phyloP scores from a whole-genome alignment of 2,329 filamentous ascomycete species.

The Helotiales sp. region DNA sequence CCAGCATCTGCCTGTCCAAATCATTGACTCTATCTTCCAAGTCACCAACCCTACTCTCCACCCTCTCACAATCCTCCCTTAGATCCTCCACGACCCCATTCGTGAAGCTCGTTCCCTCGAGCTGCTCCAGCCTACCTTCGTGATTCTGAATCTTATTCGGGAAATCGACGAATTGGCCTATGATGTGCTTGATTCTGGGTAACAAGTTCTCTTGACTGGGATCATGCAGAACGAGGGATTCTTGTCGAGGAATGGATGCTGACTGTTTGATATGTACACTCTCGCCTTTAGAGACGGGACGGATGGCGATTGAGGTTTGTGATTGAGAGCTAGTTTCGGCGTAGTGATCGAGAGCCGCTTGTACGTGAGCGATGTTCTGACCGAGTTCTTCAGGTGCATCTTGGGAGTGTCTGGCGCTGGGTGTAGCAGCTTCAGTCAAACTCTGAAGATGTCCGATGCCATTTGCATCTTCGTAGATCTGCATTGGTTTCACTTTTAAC shows the following conservation, averaged over 20 bases:
- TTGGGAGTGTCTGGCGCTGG: constrained; percentile 25
- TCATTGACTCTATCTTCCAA: constrained; percentile 65
- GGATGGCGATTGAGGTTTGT: constrained; percentile 7
- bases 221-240: constrained; percentile 6
- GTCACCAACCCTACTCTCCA: constrained; percentile 68
- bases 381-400: constrained; percentile 18
- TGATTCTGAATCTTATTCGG: constrained; percentile 41
- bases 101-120: constrained; percentile 72
- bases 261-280: constrained; percentile 24
- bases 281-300: constrained; percentile 12
- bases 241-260: constrained; percentile 8
- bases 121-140: constrained; percentile 62
- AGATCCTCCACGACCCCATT: constrained; percentile 67
- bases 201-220: constrained; percentile 18
- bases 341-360: constrained; percentile 23
- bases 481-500: constrained; percentile 19
- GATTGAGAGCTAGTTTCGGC: constrained; percentile 15
- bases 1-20: constrained; percentile 50
- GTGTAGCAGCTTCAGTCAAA: constrained; percentile 32
- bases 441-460: constrained; percentile 31
- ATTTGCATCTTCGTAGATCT: constrained; percentile 30
- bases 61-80: constrained; percentile 64
- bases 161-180: constrained; percentile 25
- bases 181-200: constrained; percentile 25
- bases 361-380: constrained; percentile 19